Evolutionary conservation across 306 rosid genomes (phyloP).

Genomic region (Acacia acuminata): DNA sequence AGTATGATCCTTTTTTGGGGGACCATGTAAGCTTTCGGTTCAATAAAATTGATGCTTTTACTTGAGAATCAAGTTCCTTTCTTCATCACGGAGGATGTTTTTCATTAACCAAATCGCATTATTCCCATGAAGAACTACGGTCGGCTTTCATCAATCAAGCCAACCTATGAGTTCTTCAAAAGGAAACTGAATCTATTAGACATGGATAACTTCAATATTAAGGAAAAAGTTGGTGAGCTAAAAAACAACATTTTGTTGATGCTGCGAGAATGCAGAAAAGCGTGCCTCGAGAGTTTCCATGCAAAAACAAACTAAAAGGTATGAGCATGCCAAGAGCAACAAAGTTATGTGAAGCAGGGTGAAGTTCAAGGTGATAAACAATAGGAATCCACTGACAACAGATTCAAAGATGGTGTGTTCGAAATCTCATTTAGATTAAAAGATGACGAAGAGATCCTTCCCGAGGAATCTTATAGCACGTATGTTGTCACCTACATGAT

Average conservation of each 20-base stretch:
- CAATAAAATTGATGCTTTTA: background rate
- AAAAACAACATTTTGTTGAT: background rate
- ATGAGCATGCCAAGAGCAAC: background rate
- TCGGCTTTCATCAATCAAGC: background rate
- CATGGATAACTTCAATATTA: constrained; percentile 21
- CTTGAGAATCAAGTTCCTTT: constrained; percentile 28
- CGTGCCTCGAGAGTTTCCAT: background rate
- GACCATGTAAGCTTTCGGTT: background rate
- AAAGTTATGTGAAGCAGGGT: constrained; percentile 27
- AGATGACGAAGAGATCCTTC: background rate
- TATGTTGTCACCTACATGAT: constrained; percentile 15
- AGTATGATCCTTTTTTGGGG: too few relatives aligned
- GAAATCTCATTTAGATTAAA: constrained; percentile 19
- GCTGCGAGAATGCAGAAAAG: background rate
- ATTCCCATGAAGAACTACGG: background rate
- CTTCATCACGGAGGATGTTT: background rate
- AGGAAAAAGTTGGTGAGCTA: background rate
- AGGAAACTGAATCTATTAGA: background rate
- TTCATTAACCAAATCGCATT: background rate
- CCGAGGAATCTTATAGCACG: constrained; percentile 33
- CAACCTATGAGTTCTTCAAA: constrained; percentile 1
- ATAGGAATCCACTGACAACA: constrained; percentile 10
- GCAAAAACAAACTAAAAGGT: background rate
- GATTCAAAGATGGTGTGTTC: constrained; percentile 21
- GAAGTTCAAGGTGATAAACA: constrained; percentile 12